Percentiles rank a stretch among this genome's conserved stretches.
These are phyloP conservation scores for Raffaelea deltoideospora DNA, from an alignment of 2,329 filamentous ascomycete genomes.

Conservation along the genomic window DNA sequence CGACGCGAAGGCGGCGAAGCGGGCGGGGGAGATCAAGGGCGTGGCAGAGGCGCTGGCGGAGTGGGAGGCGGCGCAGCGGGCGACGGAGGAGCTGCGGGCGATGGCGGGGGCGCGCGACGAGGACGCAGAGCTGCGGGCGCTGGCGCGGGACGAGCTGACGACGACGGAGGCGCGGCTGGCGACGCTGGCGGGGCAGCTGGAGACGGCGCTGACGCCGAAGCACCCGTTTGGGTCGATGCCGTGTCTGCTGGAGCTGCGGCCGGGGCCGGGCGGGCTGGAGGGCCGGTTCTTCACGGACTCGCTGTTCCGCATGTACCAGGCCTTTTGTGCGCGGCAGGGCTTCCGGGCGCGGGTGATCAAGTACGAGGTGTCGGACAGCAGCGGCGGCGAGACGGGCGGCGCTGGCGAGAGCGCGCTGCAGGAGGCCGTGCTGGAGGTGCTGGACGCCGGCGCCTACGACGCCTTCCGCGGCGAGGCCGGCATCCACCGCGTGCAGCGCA, in stretches of 20 bases:
- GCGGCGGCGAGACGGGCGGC: conserved; percentile 34
- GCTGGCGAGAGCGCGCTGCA: conserved; percentile 56
- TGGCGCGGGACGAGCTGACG: conserved; percentile 72
- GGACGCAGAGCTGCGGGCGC: conserved; percentile 56
- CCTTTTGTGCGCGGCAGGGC: conserved; percentile 51
- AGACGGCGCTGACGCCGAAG: conserved; percentile 63
- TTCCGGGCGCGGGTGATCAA: conserved; percentile 58
- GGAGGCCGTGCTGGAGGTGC: conserved; percentile 78
- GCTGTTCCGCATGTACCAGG: conserved; percentile 78
- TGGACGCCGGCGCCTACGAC: conserved; percentile 64
- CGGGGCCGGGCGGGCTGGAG: conserved; percentile 83
- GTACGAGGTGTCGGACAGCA: conserved; percentile 61
- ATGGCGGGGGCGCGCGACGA: conserved; percentile 37
- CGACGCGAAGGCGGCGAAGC: conserved; percentile 40
- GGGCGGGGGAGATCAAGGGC: conserved; percentile 43
- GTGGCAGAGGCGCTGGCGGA: conserved; percentile 42
- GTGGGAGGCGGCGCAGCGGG: conserved; percentile 39
- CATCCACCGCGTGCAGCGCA: conserved; percentile 86
- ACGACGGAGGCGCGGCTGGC: conserved; percentile 47
- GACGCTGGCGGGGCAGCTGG: conserved; percentile 50
- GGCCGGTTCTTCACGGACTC: conserved; percentile 81
- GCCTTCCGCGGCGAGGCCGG: conserved; percentile 75
- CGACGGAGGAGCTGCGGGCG: conserved; percentile 35
- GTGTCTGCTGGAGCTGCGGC: conserved; percentile 81
- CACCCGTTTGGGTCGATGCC: conserved; percentile 85